phyloP scores from a whole-genome alignment of 2,329 filamentous ascomycete species.

The Orbilia brochopaga region DNA sequence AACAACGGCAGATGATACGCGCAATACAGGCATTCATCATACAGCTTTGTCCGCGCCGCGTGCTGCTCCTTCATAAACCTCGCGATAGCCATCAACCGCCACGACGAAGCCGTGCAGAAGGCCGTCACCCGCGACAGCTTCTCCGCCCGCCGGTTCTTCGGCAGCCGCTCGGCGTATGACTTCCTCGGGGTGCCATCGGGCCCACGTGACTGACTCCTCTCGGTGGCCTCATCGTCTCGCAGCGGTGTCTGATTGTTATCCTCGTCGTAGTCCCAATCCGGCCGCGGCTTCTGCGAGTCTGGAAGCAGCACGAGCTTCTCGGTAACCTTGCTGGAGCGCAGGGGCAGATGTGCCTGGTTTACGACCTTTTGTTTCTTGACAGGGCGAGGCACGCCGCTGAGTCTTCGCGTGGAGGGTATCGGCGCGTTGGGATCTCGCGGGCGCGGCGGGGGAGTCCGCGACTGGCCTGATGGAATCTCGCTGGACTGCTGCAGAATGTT shows the following conservation, averaged over 20 bases:
- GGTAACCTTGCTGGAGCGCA: constrained; percentile 89
- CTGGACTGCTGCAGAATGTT: constrained; percentile 92
- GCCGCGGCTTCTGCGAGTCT: constrained; percentile 66
- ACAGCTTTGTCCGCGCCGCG: constrained; percentile 89
- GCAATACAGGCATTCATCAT: constrained; percentile 95
- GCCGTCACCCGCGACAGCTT: constrained; percentile 90
- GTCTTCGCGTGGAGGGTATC: constrained; percentile 60
- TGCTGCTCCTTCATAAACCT: constrained; percentile 87
- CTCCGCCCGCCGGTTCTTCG: constrained; percentile 84
- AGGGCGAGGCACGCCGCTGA: constrained; percentile 57
- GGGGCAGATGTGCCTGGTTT: constrained; percentile 69
- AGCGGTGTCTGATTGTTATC: constrained; percentile 63
- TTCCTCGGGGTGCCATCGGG: constrained; percentile 66
- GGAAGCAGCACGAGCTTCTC: constrained; percentile 96
- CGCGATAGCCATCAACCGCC: constrained; percentile 85
- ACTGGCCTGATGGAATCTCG: constrained; percentile 93
- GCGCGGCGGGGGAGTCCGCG: constrained; percentile 70
- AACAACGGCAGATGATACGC: constrained; percentile 92
- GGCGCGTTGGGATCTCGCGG: constrained; percentile 62
- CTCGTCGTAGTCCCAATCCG: constrained; percentile 66
- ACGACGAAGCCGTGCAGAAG: constrained; percentile 93
- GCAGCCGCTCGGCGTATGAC: constrained; percentile 90
- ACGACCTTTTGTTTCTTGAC: constrained; percentile 61
- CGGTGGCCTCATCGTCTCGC: constrained; percentile 66
- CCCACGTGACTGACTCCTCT: constrained; percentile 63